phyloP scores from a whole-genome alignment of 1,139 yeast species.

The Hemisphaericaspora xylofermentans region DNA sequence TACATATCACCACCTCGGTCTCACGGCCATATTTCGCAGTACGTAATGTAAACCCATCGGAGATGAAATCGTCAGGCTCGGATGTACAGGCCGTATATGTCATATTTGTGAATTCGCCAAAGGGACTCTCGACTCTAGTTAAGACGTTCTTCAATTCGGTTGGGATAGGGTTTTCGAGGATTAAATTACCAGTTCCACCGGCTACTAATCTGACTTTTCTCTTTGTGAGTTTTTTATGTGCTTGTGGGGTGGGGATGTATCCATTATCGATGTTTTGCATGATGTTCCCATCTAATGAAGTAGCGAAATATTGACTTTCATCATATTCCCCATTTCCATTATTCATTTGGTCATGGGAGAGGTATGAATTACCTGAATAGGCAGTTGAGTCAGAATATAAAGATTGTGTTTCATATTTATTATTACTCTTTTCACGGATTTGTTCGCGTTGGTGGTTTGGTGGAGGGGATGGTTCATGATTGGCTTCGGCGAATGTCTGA shows the following conservation, averaged over 20 bases:
- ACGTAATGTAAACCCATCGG: slow-evolving; percentile 78
- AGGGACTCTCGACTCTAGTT: slow-evolving; percentile 72
- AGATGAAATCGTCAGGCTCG: slow-evolving; percentile 80
- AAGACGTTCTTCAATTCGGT: slow-evolving; percentile 75
- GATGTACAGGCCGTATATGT: slow-evolving; percentile 92
- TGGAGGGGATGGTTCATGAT: slow-evolving; percentile 26
- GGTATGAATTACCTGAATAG: slow-evolving; percentile 34
- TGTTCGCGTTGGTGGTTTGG: slow-evolving; percentile 26
- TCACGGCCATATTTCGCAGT: slow-evolving; percentile 83
- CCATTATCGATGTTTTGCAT: slow-evolving; percentile 45
- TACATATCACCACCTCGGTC: slow-evolving; percentile 84
- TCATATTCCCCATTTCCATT: slow-evolving; percentile 17
- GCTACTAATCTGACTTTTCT: slow-evolving; percentile 63
- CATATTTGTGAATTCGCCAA: slow-evolving; percentile 91
- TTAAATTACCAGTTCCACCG: slow-evolving; percentile 69
- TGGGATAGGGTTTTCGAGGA: slow-evolving; percentile 91
- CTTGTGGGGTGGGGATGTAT: slow-evolving; percentile 36
- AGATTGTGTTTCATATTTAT: slow-evolving; percentile 34
- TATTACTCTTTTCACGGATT: slow-evolving; percentile 35
- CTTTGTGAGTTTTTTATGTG: slow-evolving; percentile 33
- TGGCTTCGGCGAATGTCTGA: slow-evolving; percentile 55
- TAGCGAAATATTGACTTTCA: slow-evolving; percentile 41
- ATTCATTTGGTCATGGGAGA: slow-evolving; percentile 20
- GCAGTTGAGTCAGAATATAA: slow-evolving; percentile 42
- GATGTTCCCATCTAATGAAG: slow-evolving; percentile 46